Evolutionary conservation across 148 eudicot genomes (phyloP), one percentile per base, ranked within the genome.

Genomic region (Chenopodium album): DNA sequence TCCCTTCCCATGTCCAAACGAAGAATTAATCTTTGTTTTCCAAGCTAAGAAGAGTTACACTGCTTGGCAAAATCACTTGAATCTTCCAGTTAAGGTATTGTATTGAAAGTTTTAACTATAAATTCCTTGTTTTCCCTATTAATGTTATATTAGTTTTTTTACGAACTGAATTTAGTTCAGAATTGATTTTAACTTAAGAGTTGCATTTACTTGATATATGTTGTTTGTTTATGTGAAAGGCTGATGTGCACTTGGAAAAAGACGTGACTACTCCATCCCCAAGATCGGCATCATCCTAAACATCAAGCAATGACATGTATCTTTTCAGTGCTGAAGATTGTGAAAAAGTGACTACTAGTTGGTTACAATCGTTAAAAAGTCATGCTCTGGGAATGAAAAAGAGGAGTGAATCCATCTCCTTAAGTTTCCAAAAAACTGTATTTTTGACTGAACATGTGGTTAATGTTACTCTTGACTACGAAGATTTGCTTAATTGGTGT

Each of bases 341-440:
- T 46, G 59, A 12, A 11, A 73, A 73, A 59, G 7, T 73, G 50
- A 48, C 56, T 31, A 73, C 59, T 73, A 59, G 50, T 48, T 73
- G 47, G 76, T 20, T 46, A 46, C 2, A 46, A 46, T 4, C 47
- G 54, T 73, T 73, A 22, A 73, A 48, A 31, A 73, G 8, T 16
- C 59, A 73, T 46, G 76, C 76, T 46, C 12, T 48, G 54, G 10
- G 0, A 54, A 73, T 73, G 76, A 73, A 44, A 48, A 73, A 34
- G 22, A 70, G 37, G 6, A 19, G 37, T 70, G 44, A 31, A 13
- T 46, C 6, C 31, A 29, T 29, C 31, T 29, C 31, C 31, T 29
- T 29, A 29, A 29, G 31, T 29, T 29, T 29, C 31, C 31, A 29
- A 1, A 29, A 29, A 29, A 29, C 31, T 29, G 2, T 46, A 46